phyloP scores from a whole-genome alignment of 139 green algal genomes.

The Tetraselmis striata region DNA sequence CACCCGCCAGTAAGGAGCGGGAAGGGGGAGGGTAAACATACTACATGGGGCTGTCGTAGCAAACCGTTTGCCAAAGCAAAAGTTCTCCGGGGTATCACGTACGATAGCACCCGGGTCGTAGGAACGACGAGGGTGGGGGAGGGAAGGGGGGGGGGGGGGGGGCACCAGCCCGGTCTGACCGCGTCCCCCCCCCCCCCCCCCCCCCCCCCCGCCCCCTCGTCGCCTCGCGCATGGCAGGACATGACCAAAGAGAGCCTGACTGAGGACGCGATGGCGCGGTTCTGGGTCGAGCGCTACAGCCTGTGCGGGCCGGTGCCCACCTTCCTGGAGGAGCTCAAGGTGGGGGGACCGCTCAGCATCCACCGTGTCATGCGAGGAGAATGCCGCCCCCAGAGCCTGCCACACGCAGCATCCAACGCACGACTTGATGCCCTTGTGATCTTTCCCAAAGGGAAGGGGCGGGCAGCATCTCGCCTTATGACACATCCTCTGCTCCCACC shows the following conservation, averaged over 20 bases:
- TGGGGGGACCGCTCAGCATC: constrained; percentile 3
- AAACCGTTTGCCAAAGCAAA: too few relatives aligned
- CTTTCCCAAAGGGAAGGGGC: background rate
- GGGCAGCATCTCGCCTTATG: background rate
- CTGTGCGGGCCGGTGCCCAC: constrained; percentile 51
- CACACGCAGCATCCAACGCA: background rate
- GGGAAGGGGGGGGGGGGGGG: background rate
- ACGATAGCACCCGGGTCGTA: too few relatives aligned
- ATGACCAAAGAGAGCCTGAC: constrained; percentile 28
- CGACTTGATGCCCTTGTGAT: background rate
- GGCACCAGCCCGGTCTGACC: too few relatives aligned
- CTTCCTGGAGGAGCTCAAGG: constrained; percentile 47
- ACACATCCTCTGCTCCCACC: background rate
- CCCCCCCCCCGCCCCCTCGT: background rate
- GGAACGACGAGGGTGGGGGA: background rate
- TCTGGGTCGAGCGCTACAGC: constrained; percentile 72
- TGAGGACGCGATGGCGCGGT: constrained; percentile 40
- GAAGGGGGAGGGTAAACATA: background rate
- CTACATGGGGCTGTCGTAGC: too few relatives aligned
- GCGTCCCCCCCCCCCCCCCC: background rate
- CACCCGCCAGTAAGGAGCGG: too few relatives aligned
- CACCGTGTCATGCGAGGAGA: background rate
- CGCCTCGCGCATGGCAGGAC: constrained; percentile 13
- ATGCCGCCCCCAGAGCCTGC: background rate
- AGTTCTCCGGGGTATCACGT: too few relatives aligned